These are phyloP conservation scores for Russula abietina DNA, from an alignment of 768 basidiomycete species.

Conservation along the genomic window DNA sequence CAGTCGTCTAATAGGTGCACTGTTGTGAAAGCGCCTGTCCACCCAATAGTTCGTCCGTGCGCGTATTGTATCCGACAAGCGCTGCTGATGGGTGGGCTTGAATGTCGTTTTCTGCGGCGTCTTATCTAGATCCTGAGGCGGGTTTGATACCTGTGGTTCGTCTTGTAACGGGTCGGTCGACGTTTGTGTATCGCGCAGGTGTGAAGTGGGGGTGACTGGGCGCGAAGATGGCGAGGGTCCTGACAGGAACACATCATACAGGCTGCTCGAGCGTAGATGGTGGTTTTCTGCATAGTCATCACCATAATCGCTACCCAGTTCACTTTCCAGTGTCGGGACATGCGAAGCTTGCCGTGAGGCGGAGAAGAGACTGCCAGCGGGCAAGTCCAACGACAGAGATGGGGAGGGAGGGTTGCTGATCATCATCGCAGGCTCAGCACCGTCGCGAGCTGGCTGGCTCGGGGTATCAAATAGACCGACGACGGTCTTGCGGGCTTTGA, in stretches of 20 bases:
- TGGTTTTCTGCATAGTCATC: constrained; percentile 39
- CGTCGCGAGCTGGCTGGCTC: constrained; percentile 14
- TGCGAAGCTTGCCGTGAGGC: not conserved
- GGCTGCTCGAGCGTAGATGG: constrained; percentile 50
- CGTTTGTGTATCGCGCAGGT: not conserved
- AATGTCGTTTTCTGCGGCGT: constrained; percentile 22
- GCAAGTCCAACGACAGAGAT: constrained; percentile 20
- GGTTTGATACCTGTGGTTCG: constrained; percentile 23
- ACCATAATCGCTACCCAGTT: constrained; percentile 51
- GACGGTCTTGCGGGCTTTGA: constrained; percentile 46
- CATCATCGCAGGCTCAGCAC: constrained; percentile 5
- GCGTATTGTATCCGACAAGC: constrained; percentile 47
- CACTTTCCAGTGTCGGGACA: constrained; percentile 45
- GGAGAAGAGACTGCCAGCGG: constrained; percentile 11
- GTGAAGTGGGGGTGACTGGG: constrained; percentile 22
- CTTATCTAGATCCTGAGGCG: constrained; percentile 16
- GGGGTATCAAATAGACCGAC: constrained; percentile 54
- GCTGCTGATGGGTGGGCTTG: constrained; percentile 25
- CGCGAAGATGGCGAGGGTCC: constrained; percentile 26
- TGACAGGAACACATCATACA: constrained; percentile 40
- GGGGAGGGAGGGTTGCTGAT: constrained; percentile 12
- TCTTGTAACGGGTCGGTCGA: constrained; percentile 21
- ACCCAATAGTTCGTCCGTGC: constrained; percentile 56
- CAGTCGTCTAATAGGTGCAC: constrained; percentile 12
- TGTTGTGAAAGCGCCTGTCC: constrained; percentile 46